Evolutionary conservation across 164 flowering plant genomes (phyloP).

Genomic region (Taxillus chinensis): DNA sequence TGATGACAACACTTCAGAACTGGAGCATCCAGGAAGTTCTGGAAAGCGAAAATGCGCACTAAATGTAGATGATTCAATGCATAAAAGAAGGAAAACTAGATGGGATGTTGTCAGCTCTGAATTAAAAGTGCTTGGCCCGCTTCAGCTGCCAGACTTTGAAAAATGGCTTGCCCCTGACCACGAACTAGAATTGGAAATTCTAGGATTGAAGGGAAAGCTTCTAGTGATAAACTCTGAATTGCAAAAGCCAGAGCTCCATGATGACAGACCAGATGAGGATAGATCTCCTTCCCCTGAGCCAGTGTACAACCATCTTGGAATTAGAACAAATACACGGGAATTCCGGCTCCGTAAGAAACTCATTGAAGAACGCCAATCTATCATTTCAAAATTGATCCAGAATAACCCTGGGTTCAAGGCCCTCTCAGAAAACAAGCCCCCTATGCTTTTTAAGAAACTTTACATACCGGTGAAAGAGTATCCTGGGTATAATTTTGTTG

Average conservation of each 20-base stretch:
- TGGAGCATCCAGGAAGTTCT: constrained; percentile 23
- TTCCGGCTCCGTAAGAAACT: constrained; percentile 16
- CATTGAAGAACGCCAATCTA: constrained; percentile 16
- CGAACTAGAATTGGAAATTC: constrained; percentile 15
- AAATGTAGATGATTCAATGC: constrained; percentile 13
- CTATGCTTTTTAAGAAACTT: constrained; percentile 29
- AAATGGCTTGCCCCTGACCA: constrained; percentile 1
- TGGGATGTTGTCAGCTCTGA: constrained; percentile 19
- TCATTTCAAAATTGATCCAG: constrained; percentile 24
- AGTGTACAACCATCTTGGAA: constrained; percentile 13
- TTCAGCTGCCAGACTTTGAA: constrained; percentile 29
- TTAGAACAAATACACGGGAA: constrained; percentile 18
- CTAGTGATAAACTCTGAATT: constrained; percentile 18
- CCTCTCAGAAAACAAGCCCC: constrained; percentile 17
- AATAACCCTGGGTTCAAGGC: constrained; percentile 27
- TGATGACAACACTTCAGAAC: background rate
- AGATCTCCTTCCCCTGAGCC: constrained; percentile 22
- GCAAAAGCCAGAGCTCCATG: constrained; percentile 10
- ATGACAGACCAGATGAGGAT: constrained; percentile 13
- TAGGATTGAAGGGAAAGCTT: constrained; percentile 15
- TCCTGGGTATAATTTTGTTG: constrained; percentile 39
- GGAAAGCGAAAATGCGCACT: constrained; percentile 24
- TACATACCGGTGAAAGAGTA: constrained; percentile 40
- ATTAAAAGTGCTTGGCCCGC: constrained; percentile 32
- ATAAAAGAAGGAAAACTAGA: constrained; percentile 27